Conservation (phyloP, 2,329 filamentous ascomycete genomes). For the Paecilomyces formosus region DNA sequence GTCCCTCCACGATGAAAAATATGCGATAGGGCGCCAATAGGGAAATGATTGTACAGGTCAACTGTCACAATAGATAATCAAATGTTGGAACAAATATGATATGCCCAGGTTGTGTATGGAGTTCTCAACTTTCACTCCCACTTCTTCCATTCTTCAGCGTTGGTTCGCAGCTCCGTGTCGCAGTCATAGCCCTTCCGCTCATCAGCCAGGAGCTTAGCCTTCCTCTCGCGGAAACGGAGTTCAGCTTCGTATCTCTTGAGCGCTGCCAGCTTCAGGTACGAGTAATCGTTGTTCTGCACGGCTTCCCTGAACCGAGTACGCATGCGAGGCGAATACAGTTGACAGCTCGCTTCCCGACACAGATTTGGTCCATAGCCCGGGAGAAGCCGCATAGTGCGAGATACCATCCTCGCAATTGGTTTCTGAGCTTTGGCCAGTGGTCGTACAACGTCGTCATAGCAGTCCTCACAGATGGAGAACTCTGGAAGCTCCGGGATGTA, state of each 20-base stretch:
- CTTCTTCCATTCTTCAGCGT: slow-evolving; percentile 45
- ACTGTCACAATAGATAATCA: not conserved
- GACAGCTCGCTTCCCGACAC: slow-evolving; percentile 51
- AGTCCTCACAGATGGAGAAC: slow-evolving; percentile 80
- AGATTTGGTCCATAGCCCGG: slow-evolving; percentile 39
- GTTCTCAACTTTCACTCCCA: slow-evolving; percentile 37
- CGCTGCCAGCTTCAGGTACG: slow-evolving; percentile 56
- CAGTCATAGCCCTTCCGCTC: slow-evolving; percentile 52
- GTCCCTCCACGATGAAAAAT: not conserved
- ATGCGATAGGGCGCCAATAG: not conserved
- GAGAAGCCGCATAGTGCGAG: slow-evolving; percentile 51
- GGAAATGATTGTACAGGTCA: not conserved
- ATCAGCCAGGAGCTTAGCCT: slow-evolving; percentile 48
- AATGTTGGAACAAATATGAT: not conserved
- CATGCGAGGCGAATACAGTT: slow-evolving; percentile 77
- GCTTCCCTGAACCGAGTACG: slow-evolving; percentile 62
- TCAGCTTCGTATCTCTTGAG: slow-evolving; percentile 53
- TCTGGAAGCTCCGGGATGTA: slow-evolving; percentile 67
- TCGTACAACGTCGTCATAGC: slow-evolving; percentile 71
- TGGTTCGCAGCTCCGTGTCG: slow-evolving; percentile 40
- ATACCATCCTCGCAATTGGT: slow-evolving; percentile 59
- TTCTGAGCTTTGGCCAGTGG: slow-evolving; percentile 52
- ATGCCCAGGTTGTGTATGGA: not conserved
- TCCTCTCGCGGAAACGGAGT: slow-evolving; percentile 49
- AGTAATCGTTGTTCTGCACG: slow-evolving; percentile 59